phyloP scores from a whole-genome alignment of 345 rosid genomes.

The Pseudoturritis turrita region DNA sequence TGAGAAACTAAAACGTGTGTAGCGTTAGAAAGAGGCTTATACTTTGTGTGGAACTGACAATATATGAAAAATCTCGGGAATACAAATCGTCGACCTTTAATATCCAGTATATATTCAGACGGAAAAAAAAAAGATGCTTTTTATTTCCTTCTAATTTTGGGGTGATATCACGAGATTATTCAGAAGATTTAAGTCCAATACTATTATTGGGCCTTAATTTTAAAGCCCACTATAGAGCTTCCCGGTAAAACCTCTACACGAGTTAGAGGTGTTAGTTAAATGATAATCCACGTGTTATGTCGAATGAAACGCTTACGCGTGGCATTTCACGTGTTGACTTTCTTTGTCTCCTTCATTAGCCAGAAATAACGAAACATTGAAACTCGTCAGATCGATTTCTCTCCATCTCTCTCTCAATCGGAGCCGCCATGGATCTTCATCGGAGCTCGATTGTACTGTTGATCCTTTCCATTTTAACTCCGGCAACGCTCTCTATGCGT shows the following conservation, averaged over 20 bases:
- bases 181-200: not conserved
- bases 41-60: too few species aligned
- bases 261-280: not conserved
- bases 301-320: conserved; percentile 20
- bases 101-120: too few species aligned
- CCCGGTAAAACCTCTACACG: not conserved
- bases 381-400: conserved; percentile 24
- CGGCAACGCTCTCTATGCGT: conserved; percentile 46
- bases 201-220: not conserved
- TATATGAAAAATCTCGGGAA: too few species aligned
- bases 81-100: too few species aligned
- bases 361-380: not conserved
- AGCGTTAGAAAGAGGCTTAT: too few species aligned
- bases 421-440: conserved; percentile 23
- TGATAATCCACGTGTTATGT: not conserved
- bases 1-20: too few species aligned
- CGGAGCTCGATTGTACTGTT: conserved; percentile 19
- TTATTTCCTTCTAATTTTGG: not conserved
- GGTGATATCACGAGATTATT: not conserved
- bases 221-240: not conserved
- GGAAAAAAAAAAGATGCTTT: too few species aligned
- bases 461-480: conserved; percentile 32
- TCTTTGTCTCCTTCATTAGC: not conserved
- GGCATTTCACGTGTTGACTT: conserved; percentile 7
- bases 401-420: not conserved